phyloP scores from a whole-genome alignment of 2,329 filamentous ascomycete genomes.

The Emmonsiellopsis sp. region DNA sequence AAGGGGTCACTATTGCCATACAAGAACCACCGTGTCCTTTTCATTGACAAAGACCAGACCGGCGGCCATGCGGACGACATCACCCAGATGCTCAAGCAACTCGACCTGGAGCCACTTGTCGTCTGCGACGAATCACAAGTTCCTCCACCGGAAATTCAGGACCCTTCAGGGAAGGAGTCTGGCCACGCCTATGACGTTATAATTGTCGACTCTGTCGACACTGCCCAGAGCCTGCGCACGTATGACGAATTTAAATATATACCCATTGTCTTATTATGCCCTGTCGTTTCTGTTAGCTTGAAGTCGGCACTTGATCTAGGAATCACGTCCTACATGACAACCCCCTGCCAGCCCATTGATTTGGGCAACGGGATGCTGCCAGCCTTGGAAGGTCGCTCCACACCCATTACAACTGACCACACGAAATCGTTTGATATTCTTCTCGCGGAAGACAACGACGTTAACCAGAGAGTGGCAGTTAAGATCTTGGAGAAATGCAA shows the following conservation, averaged over 20 bases:
- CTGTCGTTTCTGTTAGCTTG: slow-evolving; percentile 79
- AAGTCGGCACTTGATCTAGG: slow-evolving; percentile 91
- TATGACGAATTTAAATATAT: slow-evolving; percentile 97
- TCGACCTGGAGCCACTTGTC: slow-evolving; percentile 74
- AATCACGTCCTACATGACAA: slow-evolving; percentile 99
- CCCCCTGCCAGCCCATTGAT: slow-evolving; percentile 87
- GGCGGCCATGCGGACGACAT: slow-evolving; percentile 59
- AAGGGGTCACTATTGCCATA: slow-evolving; percentile 75
- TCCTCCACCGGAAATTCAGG: slow-evolving; percentile 45
- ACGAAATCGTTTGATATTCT: slow-evolving; percentile 93
- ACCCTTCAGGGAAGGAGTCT: slow-evolving; percentile 39
- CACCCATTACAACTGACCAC: slow-evolving; percentile 83
- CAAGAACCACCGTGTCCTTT: slow-evolving; percentile 82
- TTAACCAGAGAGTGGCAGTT: slow-evolving; percentile 91
- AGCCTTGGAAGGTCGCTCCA: slow-evolving; percentile 84
- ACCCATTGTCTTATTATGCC: slow-evolving; percentile 84
- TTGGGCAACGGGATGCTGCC: slow-evolving; percentile 94
- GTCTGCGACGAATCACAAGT: slow-evolving; percentile 68
- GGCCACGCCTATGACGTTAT: slow-evolving; percentile 81
- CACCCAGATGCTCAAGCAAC: slow-evolving; percentile 63
- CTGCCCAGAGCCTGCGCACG: slow-evolving; percentile 72
- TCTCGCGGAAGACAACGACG: slow-evolving; percentile 90
- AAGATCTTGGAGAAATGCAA: slow-evolving; percentile 98
- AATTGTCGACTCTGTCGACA: slow-evolving; percentile 87
- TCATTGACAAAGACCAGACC: slow-evolving; percentile 85